Evolutionary conservation across 192 early-diverging fungal genomes (phyloP), one percentile per base, ranked within the genome.

Genomic region (Geranomyces variabilis): DNA sequence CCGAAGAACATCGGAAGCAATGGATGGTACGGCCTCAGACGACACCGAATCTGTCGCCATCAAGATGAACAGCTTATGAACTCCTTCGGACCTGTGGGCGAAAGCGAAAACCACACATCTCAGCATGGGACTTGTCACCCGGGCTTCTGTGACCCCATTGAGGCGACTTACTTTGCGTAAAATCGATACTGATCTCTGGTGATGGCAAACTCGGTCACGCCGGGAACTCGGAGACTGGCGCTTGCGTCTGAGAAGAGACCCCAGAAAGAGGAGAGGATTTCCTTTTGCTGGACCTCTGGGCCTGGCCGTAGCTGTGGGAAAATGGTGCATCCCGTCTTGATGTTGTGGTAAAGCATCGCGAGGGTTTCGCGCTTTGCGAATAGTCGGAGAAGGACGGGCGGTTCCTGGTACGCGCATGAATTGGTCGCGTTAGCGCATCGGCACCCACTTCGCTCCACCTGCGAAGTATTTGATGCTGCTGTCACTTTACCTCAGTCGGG

Each of bases 321-420:
- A 34, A 88, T 81, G 17, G 83, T 84, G 36, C 64, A 63, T 9
- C 86, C 86, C 4, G 81, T 85, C 59, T 84, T 88, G 72, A 86
- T 86, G 64, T 89, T 88, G 47, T 85, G 77, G 66, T 88, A 86
- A 26, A 89, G 75, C 81, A 88, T 79, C 13, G 83, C 82, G 14
- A 89, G 76, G 0, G 86, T 88, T 55, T 89, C 86, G 14, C 87
- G 76, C 67, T 88, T 89, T 14, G 86, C 87, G 78, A 83, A 89
- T 1, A 82, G 78, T 13, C 87, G 77, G 3, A 89, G 74, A 6
- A 89, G 80, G 1, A 85, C 71, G 0, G 84, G 86, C 21, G 86
- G 84, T 70, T 86, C 84, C 84, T 88, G 36, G 34, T 4, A 28
- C 3, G 58, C 8, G 2, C 14, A 21, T 1, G 5, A 46, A 46